Evolutionary conservation across 495 filamentous ascomycete genomes (phyloP), one percentile per base, ranked within the genome.

Genomic region (Cercophora samala): DNA sequence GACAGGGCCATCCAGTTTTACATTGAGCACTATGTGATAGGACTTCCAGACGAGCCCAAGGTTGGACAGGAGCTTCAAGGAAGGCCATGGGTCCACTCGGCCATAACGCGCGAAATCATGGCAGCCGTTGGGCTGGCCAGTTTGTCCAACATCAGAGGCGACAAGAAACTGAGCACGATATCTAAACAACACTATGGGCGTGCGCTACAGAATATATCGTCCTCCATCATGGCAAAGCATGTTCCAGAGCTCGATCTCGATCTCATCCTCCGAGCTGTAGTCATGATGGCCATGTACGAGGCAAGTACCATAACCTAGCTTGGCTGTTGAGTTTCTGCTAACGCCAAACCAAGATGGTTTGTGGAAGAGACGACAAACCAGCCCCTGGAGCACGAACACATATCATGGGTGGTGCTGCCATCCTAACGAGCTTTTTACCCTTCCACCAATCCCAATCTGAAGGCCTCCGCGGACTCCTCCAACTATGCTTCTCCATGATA

Each of bases 281-380:
- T 83, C 22, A 75, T 80, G 61, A 76, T 83, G 59, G 80, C 80
- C 8, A 71, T 83, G 70, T 83, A 81, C 58, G 81, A 83, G 75
- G 81, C 82, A 65, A 73, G 73, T 63, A 23, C 5, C 62, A 15
- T 18, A 15, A 5, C 1, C 21, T 9, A 46, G 37, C 11, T 46
- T 46, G 37, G 11, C 3, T 46, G 37, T 13, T 46, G 37, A 8
- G 15, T 46, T 17, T 46, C 2, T 46, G 37, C 37, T 46, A 17
- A 46, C 37, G 37, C 37, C 37, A 13, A 46, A 46, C 11, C n/a
- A 51, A 74, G 69, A 67, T 72, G 5, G 66, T 67, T 54, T 69
- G 73, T 32, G 65, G 58, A 21, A 58, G 63, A 13, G 26, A 74
- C 60, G 66, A 75, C 21, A 67, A 73, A 74, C 53, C 73, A n/a